A percentile compares a stretch with the other conserved stretches of the same genome.
These are phyloP conservation scores for Boletus patriciae DNA, from an alignment of 768 basidiomycete genomes.

Conservation along the genomic window DNA sequence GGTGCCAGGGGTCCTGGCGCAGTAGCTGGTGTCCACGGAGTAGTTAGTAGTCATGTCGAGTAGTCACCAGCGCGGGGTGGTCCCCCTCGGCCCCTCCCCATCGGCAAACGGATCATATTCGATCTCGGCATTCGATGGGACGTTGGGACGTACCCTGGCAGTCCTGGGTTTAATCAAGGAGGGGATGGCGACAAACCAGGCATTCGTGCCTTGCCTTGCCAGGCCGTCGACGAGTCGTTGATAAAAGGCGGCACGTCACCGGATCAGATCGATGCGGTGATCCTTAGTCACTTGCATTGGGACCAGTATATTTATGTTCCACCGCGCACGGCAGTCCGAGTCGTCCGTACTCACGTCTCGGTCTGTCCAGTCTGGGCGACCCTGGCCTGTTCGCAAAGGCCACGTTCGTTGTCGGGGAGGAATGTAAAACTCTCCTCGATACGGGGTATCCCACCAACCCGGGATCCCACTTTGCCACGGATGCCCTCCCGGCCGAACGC, in stretches of 20 bases:
- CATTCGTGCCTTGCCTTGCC: too few species aligned
- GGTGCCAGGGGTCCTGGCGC: too few species aligned
- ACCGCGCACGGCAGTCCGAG: not conserved
- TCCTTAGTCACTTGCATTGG: constrained; percentile 53
- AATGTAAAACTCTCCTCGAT: constrained; percentile 33
- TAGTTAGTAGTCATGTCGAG: too few species aligned
- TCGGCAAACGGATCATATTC: constrained; percentile 44
- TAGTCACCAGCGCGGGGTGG: too few species aligned
- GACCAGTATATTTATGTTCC: constrained; percentile 38
- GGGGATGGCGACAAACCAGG: too few species aligned
- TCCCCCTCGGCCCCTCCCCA: too few species aligned
- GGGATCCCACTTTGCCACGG: constrained; percentile 27
- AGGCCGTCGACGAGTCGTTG: constrained; percentile 47
- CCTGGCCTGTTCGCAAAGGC: constrained; percentile 42
- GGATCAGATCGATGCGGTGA: constrained; percentile 42
- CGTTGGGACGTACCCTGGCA: constrained; percentile 36
- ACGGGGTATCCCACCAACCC: constrained; percentile 44
- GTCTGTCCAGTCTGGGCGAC: constrained; percentile 39
- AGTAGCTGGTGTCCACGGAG: too few species aligned
- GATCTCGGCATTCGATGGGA: constrained; percentile 45
- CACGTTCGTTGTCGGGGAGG: constrained; percentile 47
- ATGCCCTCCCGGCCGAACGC: constrained; percentile 38
- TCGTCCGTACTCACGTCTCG: not conserved
- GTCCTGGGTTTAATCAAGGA: constrained; percentile 24
- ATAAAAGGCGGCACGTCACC: constrained; percentile 46